Evolutionary conservation across 202 grass and related monocot genomes (phyloP), one percentile per base, ranked within the genome.

Genomic region (Carex arenaria): DNA sequence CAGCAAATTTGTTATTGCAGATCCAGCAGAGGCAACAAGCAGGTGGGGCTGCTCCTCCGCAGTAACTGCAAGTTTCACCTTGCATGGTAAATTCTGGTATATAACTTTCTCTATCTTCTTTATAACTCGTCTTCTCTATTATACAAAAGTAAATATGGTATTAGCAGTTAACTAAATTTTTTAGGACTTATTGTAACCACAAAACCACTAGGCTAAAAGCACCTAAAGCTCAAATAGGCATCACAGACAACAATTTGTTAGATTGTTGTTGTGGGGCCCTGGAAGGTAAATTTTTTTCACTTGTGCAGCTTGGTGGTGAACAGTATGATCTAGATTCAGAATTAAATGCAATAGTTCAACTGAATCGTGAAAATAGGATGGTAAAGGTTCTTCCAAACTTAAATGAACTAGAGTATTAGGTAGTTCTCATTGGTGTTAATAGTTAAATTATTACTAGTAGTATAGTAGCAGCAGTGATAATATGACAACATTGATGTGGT

Each of bases 1-100:
- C 96, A 75, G 93, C 92, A 64, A 92, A 64, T 60, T 87, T 99
- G 82, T 85, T 96, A 42, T 84, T 86, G 63, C 89, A 90, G 83
- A 49, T 99, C 82, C 93, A 95, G 53, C 85, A 87, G 31, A 84
- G 69, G 68, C 67, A 59, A 38, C 80, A 82, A 69, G 19, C 74
- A 36, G 74, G 74, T 12, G 74, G 74, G 31, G 52, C 53, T 20
- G 26, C 74, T 78, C 51, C 73, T 78, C 52, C 31, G 3, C 53
- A 78, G 54, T 78, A 69, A 82, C 80, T 69, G 7, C 30, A 4
- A 66, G 63, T 67, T 53, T 53, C 18, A 67, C 62, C 36, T 66
- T 66, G 62, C 66, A 68, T 85, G 67, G 91, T 97, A 90, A 67
- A 81, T 81, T 8, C 23, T 40, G 36, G 61, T 47, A 65, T 87